These are phyloP conservation scores for Fusarium sp. DNA, from an alignment of 2,329 filamentous ascomycete genomes.

Conservation along the genomic window DNA sequence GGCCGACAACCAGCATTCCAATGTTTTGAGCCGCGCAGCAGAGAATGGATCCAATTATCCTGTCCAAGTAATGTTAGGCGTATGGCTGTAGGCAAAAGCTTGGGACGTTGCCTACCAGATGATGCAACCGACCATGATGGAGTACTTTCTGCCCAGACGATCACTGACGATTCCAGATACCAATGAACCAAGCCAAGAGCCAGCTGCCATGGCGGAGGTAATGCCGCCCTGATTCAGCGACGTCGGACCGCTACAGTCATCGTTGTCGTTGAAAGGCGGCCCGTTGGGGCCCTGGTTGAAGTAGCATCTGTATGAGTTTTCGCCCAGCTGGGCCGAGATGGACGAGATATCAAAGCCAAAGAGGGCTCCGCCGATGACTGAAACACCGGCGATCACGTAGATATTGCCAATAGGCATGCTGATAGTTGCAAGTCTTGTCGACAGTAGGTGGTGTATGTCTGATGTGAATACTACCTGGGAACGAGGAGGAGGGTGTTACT, in stretches of 20 bases:
- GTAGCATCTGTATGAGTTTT: slow-evolving; percentile 51
- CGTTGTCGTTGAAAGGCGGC: slow-evolving; percentile 44
- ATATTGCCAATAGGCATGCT: slow-evolving; percentile 40
- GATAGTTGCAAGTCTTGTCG: not conserved
- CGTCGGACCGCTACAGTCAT: slow-evolving; percentile 48
- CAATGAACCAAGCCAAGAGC: slow-evolving; percentile 60
- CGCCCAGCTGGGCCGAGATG: slow-evolving; percentile 41
- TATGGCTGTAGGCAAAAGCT: not conserved
- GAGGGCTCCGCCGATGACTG: slow-evolving; percentile 40
- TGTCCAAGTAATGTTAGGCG: slow-evolving; percentile 29
- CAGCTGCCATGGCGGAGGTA: slow-evolving; percentile 60
- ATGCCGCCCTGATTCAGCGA: slow-evolving; percentile 61
- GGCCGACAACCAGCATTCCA: slow-evolving; percentile 53
- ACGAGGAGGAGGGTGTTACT: not conserved
- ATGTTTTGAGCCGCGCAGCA: slow-evolving; percentile 56
- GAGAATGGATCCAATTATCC: slow-evolving; percentile 59
- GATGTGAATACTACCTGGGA: not conserved
- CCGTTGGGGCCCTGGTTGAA: slow-evolving; percentile 50
- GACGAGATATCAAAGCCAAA: slow-evolving; percentile 43
- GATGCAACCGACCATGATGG: slow-evolving; percentile 60
- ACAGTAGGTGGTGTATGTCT: not conserved
- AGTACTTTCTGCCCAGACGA: slow-evolving; percentile 58
- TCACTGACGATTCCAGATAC: slow-evolving; percentile 60
- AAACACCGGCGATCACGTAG: slow-evolving; percentile 39
- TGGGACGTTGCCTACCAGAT: slow-evolving; percentile 55